Evolutionary conservation across 768 basidiomycete species (phyloP), one percentile per base, ranked within the genome.

Genomic region (Leccinum incarnatum): DNA sequence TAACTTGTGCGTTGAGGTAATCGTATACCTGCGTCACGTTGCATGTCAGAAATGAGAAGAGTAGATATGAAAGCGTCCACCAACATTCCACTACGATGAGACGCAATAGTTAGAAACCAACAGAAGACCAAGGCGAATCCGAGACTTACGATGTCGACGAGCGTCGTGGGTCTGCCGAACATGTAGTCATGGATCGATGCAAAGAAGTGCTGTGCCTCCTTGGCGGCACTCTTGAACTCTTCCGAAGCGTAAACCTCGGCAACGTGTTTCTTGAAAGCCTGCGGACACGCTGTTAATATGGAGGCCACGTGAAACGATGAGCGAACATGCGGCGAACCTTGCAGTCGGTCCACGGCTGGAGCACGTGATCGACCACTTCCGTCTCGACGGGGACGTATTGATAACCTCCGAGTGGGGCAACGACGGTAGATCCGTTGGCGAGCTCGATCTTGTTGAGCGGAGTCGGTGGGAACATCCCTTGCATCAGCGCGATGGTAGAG

Each of bases 331-430:
- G 17, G 37, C 37, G 54, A 61, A 84, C 82, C 23, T 82, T 80
- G 70, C 85, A 86, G 59, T 80, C 76, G 7, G 81, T 82, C 89
- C 89, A 93, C 54, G 86, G 86, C 75, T 93, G 89, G 62, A 93
- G 76, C 56, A 88, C 88, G 65, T 86, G 84, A 70, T 91, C 89
- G 60, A 89, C 87, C 56, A 63, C 61, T 51, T 66, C 65, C 70
- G 73, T 69, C 70, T 91, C 89, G 52, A 94, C 88, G 30, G 91
- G 89, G 55, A 94, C 83, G 64, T 94, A 95, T 74, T 93, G 91
- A 74, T 93, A 95, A 1, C 90, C 89, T 8, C 85, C 84, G 27
- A 94, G 81, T n/a, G 92, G 91, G 7, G 88, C 82, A 25, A 83
- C 77, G 58, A 95, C 73, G 25, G 76, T 82, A 21, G 86, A 84